A percentile compares a stretch with the other conserved stretches of the same genome.
These are phyloP conservation scores for Pestalotiopsis sp. DNA, from an alignment of 2,329 filamentous ascomycete species.

Conservation along the genomic window DNA sequence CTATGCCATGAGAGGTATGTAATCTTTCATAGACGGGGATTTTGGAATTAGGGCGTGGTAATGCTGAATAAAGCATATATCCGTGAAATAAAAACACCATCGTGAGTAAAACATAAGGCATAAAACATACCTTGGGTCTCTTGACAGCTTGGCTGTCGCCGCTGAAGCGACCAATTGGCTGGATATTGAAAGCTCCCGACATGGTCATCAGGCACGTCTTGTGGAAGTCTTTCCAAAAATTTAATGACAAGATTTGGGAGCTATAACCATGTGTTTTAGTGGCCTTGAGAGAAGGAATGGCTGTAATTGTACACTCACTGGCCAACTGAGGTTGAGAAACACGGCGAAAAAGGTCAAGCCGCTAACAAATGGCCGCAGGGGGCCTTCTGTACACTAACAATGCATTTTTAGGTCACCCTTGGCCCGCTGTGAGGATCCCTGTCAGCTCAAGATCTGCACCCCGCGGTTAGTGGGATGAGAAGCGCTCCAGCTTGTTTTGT, in stretches of 20 bases:
- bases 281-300: background rate
- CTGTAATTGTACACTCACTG: background rate
- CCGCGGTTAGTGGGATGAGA: background rate
- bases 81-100: background rate
- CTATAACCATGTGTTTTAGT: background rate
- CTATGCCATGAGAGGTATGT: background rate
- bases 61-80: background rate
- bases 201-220: constrained; percentile 14
- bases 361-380: background rate
- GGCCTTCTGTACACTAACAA: background rate
- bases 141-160: constrained; percentile 72
- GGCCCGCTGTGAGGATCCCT: background rate
- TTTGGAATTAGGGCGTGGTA: background rate
- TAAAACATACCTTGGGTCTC: constrained; percentile 65
- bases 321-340: background rate
- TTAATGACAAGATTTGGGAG: background rate
- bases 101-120: background rate
- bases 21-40: background rate
- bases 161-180: constrained; percentile 70
- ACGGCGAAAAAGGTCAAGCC: background rate
- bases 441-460: constrained; percentile 1
- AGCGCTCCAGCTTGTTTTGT: background rate
- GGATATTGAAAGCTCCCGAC: constrained; percentile 58
- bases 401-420: background rate
- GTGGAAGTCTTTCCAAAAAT: background rate